These are phyloP conservation scores for Bacterosira constricta DNA, from an alignment of 108 stramenopile genomes.

Conservation along the genomic window DNA sequence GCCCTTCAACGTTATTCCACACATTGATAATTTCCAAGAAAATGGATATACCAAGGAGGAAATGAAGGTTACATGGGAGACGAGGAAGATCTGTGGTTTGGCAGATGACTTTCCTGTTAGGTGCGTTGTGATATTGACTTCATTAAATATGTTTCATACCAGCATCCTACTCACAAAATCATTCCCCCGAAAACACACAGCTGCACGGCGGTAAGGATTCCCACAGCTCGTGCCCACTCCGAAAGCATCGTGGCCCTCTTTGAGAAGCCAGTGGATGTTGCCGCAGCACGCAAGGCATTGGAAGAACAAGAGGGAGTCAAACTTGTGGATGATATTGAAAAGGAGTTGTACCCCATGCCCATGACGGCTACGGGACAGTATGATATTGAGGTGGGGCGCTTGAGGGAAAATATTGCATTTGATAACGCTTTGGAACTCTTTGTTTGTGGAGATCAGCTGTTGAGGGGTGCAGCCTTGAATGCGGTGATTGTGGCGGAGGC, in stretches of 20 bases:
- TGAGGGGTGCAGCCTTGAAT: constrained; percentile 97
- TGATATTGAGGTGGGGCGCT: constrained; percentile 94
- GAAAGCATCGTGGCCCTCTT: constrained; percentile 95
- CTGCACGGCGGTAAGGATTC: constrained; percentile 97
- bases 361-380: constrained; percentile 94
- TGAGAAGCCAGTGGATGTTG: constrained; percentile 80
- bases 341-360: constrained; percentile 93
- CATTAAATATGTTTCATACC: not conserved
- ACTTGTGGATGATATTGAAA: constrained; percentile 76
- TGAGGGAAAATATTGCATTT: constrained; percentile 84
- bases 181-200: constrained; percentile 13
- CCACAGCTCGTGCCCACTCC: constrained; percentile 96
- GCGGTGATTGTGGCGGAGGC: constrained; percentile 96
- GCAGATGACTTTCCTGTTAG: constrained; percentile 81
- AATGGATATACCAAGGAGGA: constrained; percentile 99
- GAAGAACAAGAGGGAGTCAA: constrained; percentile 83
- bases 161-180: not conserved
- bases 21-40: constrained; percentile 98
- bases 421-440: constrained; percentile 97
- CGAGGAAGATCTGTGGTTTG: constrained; percentile 91
- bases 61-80: constrained; percentile 99
- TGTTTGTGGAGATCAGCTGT: constrained; percentile 96
- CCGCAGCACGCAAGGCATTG: constrained; percentile 75
- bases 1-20: constrained; percentile 98
- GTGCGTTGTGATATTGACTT: constrained; percentile 8